These are phyloP conservation scores for Dactylellina sp. DNA, from an alignment of 2,329 filamentous ascomycete genomes.

Conservation along the genomic window DNA sequence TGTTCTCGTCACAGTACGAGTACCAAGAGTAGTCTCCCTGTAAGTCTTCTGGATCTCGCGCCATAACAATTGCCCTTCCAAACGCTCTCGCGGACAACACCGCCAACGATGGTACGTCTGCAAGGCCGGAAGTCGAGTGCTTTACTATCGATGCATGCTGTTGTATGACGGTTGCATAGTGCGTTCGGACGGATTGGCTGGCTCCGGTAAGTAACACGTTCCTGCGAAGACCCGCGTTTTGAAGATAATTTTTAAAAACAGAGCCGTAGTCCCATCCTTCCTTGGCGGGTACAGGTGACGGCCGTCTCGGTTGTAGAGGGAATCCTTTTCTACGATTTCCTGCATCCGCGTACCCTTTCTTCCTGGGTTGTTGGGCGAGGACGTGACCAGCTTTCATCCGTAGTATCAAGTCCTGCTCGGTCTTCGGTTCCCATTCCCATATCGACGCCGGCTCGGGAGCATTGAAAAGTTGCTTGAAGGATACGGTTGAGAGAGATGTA, in stretches of 20 bases:
- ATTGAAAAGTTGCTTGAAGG: slow-evolving; percentile 46
- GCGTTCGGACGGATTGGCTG: slow-evolving; percentile 22
- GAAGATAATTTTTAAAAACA: slow-evolving; percentile 42
- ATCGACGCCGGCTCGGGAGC: slow-evolving; percentile 36
- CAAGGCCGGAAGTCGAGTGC: background rate
- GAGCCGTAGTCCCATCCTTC: slow-evolving; percentile 5
- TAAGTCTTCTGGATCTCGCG: slow-evolving; percentile 32
- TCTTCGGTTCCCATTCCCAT: slow-evolving; percentile 54
- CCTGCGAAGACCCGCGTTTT: slow-evolving; percentile 39
- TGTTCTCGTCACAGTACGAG: slow-evolving; percentile 49
- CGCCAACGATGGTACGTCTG: slow-evolving; percentile 28
- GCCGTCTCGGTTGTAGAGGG: slow-evolving; percentile 32
- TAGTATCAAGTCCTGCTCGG: slow-evolving; percentile 37
- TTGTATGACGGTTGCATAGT: slow-evolving; percentile 41
- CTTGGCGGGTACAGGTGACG: slow-evolving; percentile 12
- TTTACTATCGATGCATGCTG: slow-evolving; percentile 44
- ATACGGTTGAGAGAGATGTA: slow-evolving; percentile 18
- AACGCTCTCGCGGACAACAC: slow-evolving; percentile 38
- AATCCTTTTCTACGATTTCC: slow-evolving; percentile 35
- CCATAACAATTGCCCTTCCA: slow-evolving; percentile 46
- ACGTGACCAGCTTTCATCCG: slow-evolving; percentile 7
- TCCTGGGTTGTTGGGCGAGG: slow-evolving; percentile 18
- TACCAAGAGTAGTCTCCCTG: slow-evolving; percentile 51
- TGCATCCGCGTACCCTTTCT: slow-evolving; percentile 36
- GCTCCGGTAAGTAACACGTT: slow-evolving; percentile 28